A percentile compares a stretch with the other conserved stretches of the same genome.
Evolutionary conservation across 1,284 basidiomycete genomes (phyloP).

Genomic region (Papiliotrema terrestris): DNA sequence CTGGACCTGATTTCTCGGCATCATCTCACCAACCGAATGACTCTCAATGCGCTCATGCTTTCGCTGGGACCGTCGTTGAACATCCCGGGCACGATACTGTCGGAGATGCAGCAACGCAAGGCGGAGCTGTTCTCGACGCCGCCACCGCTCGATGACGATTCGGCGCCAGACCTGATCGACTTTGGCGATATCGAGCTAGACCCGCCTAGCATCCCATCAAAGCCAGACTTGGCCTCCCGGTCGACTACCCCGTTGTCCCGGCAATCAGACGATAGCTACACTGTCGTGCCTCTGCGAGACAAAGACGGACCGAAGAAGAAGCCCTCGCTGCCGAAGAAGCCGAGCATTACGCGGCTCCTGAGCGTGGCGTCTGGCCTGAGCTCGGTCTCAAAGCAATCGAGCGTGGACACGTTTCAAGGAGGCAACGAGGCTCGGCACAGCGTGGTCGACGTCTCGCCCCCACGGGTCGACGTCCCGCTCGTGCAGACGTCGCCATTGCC

Average conservation of each 20-base stretch:
- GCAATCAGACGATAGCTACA: neutral
- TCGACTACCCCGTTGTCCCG: constrained; percentile 1
- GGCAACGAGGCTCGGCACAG: neutral
- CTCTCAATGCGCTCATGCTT: constrained; percentile 41
- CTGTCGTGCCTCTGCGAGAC: neutral
- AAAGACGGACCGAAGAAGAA: constrained; percentile 11
- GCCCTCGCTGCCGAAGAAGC: constrained; percentile 22
- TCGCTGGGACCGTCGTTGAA: constrained; percentile 44
- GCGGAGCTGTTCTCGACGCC: constrained; percentile 32
- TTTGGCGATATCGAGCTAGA: constrained; percentile 33
- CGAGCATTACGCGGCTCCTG: constrained; percentile 26
- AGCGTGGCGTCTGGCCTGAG: neutral
- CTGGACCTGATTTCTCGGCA: constrained; percentile 42
- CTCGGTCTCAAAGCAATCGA: constrained; percentile 13
- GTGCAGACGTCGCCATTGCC: constrained; percentile 17
- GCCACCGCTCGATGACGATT: constrained; percentile 20
- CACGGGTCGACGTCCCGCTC: constrained; percentile 27
- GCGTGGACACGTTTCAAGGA: constrained; percentile 17
- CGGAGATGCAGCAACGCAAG: constrained; percentile 31
- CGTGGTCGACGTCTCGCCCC: constrained; percentile 22
- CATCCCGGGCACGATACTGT: constrained; percentile 33
- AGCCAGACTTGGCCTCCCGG: neutral
- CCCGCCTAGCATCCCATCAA: constrained; percentile 15
- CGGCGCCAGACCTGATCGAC: constrained; percentile 29
- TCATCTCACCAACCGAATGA: constrained; percentile 39